phyloP scores from a whole-genome alignment of 345 rosid species.

The Gossypium mustelinum region DNA sequence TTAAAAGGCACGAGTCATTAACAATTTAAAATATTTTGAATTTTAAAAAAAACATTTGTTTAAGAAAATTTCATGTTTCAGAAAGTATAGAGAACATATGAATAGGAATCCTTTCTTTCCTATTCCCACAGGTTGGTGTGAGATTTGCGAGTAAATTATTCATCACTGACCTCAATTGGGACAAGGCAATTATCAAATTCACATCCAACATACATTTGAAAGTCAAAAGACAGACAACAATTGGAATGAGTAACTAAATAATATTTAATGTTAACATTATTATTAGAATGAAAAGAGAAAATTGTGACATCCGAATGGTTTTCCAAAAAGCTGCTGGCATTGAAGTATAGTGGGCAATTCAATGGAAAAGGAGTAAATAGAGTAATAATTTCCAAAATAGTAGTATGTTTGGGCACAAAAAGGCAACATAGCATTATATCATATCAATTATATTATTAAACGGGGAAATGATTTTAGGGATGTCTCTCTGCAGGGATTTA shows the following conservation, averaged over 20 bases:
- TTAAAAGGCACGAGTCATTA: too few species aligned
- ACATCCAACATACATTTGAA: constrained; percentile 2
- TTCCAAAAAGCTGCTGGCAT: constrained; percentile 19
- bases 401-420: constrained; percentile 25
- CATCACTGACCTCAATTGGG: constrained; percentile 45
- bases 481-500: constrained; percentile 30
- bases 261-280: not conserved
- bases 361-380: constrained; percentile 19
- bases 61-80: not conserved
- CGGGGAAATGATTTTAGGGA: constrained; percentile 25
- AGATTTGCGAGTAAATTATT: constrained; percentile 29
- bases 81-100: not conserved
- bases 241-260: not conserved
- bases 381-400: constrained; percentile 32
- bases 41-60: too few species aligned
- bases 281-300: not conserved
- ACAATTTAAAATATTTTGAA: too few species aligned
- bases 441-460: constrained; percentile 15
- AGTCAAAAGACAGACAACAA: constrained; percentile 23
- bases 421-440: not conserved
- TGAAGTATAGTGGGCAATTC: constrained; percentile 13
- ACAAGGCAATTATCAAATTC: constrained; percentile 36
- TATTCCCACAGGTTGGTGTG: not conserved
- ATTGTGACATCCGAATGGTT: constrained; percentile 13
- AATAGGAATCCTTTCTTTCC: not conserved